These are phyloP conservation scores for Exserohilum turcica DNA, from an alignment of 2,329 filamentous ascomycete species.

Conservation along the genomic window DNA sequence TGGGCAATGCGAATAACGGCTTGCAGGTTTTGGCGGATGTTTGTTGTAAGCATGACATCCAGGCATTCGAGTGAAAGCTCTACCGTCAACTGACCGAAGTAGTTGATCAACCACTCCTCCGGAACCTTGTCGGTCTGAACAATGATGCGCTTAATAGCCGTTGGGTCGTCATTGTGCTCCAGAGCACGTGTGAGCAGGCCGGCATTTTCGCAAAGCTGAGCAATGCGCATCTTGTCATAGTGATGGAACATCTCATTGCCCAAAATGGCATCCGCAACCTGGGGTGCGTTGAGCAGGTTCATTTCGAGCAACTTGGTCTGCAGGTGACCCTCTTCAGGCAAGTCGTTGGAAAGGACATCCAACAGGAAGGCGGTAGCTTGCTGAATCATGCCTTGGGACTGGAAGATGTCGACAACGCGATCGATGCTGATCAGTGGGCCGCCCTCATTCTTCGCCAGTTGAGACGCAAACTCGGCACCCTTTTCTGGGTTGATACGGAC, in stretches of 20 bases:
- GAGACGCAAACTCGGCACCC: slow-evolving; percentile 91
- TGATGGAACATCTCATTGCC: slow-evolving; percentile 98
- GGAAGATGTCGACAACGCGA: slow-evolving; percentile 95
- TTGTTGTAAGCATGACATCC: slow-evolving; percentile 93
- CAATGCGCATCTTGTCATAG: slow-evolving; percentile 90
- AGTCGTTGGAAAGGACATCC: slow-evolving; percentile 93
- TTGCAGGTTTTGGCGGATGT: slow-evolving; percentile 96
- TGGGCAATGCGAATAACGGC: slow-evolving; percentile 94
- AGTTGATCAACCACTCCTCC: slow-evolving; percentile 87
- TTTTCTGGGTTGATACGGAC: slow-evolving; percentile 91
- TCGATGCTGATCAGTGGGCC: slow-evolving; percentile 90
- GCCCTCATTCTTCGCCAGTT: slow-evolving; percentile 85
- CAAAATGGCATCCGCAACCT: slow-evolving; percentile 96
- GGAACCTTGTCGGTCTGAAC: slow-evolving; percentile 86
- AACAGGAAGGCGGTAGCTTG: slow-evolving; percentile 97
- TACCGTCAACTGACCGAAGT: slow-evolving; percentile 92
- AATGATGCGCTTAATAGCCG: slow-evolving; percentile 86
- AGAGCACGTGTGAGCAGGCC: slow-evolving; percentile 74
- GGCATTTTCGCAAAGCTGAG: slow-evolving; percentile 89
- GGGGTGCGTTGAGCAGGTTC: slow-evolving; percentile 94
- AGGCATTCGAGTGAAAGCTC: slow-evolving; percentile 93
- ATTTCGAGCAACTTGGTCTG: slow-evolving; percentile 97
- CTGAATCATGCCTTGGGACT: slow-evolving; percentile 96
- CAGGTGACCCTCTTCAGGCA: slow-evolving; percentile 87
- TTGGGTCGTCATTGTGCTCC: slow-evolving; percentile 92